Conservation (phyloP, 176 grass and related monocot species). For the Raddia guianensis region DNA sequence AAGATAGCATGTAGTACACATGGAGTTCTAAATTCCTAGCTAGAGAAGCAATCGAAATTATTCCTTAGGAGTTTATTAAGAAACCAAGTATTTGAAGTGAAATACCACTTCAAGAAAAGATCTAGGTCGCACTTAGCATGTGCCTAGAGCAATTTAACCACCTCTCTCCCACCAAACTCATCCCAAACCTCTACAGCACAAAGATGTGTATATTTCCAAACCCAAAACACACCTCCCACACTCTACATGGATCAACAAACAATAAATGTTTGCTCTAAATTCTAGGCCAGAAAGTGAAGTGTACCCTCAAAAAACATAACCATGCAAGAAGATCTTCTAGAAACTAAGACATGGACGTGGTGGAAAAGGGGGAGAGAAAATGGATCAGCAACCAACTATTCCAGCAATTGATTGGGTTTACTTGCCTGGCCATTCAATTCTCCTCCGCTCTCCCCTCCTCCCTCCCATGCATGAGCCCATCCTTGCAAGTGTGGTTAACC, state of each 20-base stretch:
- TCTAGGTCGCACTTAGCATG: background rate
- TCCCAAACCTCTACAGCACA: slow-evolving; percentile 19
- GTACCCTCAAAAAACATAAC: background rate
- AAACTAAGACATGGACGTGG: too few relatives aligned
- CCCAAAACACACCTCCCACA: background rate
- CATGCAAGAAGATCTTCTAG: slow-evolving; percentile 37
- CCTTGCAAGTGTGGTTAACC: slow-evolving; percentile 48
- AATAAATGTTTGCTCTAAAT: slow-evolving; percentile 16
- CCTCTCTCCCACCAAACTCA: slow-evolving; percentile 28
- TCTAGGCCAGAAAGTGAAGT: background rate
- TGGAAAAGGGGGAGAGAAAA: too few relatives aligned
- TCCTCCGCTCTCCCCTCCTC: background rate
- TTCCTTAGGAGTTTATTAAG: background rate
- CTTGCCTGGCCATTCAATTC: slow-evolving; percentile 38
- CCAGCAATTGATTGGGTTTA: slow-evolving; percentile 51
- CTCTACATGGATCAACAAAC: slow-evolving; percentile 21
- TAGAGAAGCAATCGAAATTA: background rate
- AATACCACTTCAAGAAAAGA: background rate
- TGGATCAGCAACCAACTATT: slow-evolving; percentile 43
- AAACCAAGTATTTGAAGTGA: background rate
- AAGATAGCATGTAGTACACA: background rate
- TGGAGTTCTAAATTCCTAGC: background rate
- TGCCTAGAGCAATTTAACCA: background rate
- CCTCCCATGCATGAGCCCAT: background rate
- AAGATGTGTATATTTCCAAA: background rate